phyloP scores from a whole-genome alignment of 371 early-diverging fungal genomes.

The Mortierella sp. region DNA sequence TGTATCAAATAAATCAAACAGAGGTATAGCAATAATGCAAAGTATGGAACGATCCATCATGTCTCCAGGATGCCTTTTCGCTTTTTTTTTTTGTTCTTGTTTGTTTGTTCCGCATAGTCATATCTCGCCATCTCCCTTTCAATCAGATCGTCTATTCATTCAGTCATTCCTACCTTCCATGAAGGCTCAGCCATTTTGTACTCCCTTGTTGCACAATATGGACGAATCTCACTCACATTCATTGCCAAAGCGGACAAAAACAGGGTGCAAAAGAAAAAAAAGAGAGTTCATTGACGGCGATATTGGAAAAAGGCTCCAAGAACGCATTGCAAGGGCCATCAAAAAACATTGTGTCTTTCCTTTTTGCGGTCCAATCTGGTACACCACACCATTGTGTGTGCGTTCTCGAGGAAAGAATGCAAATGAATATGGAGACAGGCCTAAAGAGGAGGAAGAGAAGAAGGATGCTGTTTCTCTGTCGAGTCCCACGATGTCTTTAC shows the following conservation, averaged over 20 bases:
- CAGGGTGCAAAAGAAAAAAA: neutral
- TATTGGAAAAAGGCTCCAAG: neutral
- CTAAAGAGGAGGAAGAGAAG: neutral
- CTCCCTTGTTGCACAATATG: no score
- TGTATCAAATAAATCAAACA: neutral
- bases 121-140: no score
- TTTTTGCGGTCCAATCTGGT: neutral
- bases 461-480: no score
- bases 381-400: neutral
- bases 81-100: no score
- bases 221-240: neutral
- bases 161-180: no score
- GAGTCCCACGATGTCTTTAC: no score
- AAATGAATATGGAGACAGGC: neutral
- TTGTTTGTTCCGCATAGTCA: no score
- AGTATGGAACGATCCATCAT: neutral
- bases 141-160: no score
- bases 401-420: no score
- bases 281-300: neutral
- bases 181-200: no score
- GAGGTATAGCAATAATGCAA: neutral
- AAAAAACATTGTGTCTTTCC: neutral
- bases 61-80: neutral
- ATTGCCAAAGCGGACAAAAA: neutral
- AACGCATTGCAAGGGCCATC: neutral